phyloP scores from a whole-genome alignment of 2,329 filamentous ascomycete species.

The Claviceps sp. region DNA sequence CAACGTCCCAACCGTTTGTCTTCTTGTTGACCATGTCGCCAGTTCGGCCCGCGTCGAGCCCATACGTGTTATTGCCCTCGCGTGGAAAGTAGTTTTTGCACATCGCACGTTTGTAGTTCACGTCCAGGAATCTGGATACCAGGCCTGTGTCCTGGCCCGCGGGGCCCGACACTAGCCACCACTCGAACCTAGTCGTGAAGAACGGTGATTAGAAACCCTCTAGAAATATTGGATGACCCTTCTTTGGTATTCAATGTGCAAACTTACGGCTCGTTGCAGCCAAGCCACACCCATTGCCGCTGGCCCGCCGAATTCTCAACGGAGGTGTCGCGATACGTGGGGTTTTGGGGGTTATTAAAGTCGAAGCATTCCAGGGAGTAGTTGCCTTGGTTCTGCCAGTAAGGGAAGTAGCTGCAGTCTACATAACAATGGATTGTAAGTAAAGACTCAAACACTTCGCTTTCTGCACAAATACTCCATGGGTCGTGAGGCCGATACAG shows the following conservation, averaged over 20 bases:
- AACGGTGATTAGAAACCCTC: background rate
- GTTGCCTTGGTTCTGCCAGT: conserved; percentile 11
- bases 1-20: conserved; percentile 42
- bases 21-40: conserved; percentile 32
- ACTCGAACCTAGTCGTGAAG: conserved; percentile 10
- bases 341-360: conserved; percentile 16
- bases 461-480: background rate
- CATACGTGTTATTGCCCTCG: background rate
- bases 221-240: too few relatives aligned
- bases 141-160: background rate
- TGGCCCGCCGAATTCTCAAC: conserved; percentile 26
- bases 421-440: conserved; percentile 31
- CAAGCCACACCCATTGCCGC: conserved; percentile 46
- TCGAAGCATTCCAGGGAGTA: conserved; percentile 12
- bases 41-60: conserved; percentile 19
- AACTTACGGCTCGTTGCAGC: conserved; percentile 45
- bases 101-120: conserved; percentile 40
- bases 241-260: too few relatives aligned
- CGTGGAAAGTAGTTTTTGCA: conserved; percentile 42
- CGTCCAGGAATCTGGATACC: background rate
- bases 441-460: conserved; percentile 23
- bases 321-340: conserved; percentile 35
- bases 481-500: background rate
- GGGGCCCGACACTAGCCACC: conserved; percentile 16
- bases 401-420: background rate